These are phyloP conservation scores for Sclerotinia subarctica DNA, from an alignment of 2,329 filamentous ascomycete species.

Conservation along the genomic window DNA sequence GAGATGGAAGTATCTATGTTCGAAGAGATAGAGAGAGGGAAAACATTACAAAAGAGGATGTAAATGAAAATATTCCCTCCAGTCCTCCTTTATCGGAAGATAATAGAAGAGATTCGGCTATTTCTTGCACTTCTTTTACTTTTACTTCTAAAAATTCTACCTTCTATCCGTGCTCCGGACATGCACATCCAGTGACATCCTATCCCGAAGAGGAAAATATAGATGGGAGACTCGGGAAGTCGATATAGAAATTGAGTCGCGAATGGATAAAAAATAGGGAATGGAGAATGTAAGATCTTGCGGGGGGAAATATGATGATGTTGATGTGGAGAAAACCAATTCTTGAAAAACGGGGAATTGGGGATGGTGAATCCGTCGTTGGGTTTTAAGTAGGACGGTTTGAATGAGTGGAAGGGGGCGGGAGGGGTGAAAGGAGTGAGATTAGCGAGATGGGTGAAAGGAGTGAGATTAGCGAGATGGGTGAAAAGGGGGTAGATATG, in stretches of 20 bases:
- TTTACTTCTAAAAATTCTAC: not conserved
- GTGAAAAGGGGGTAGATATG: not conserved
- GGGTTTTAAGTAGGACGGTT: not conserved
- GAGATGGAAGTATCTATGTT: not conserved
- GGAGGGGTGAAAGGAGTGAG: slow-evolving; percentile 15
- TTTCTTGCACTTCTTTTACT: not conserved
- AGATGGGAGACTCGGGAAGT: not conserved
- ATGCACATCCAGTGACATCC: not conserved
- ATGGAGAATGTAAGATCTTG: not conserved
- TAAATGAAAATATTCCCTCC: not conserved
- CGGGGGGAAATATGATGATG: not conserved
- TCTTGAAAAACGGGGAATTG: not conserved
- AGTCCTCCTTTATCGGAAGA: slow-evolving; percentile 13
- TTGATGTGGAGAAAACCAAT: not conserved
- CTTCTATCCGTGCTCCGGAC: not conserved
- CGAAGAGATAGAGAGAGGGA: not conserved
- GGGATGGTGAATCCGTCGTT: not conserved
- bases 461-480: no score
- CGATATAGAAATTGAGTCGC: not conserved
- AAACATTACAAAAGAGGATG: not conserved
- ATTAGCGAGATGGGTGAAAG: no score
- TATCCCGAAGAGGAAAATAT: not conserved
- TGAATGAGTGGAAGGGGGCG: not conserved
- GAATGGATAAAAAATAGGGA: no score
- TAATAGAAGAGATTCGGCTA: not conserved